Evolutionary conservation across 2,329 filamentous ascomycete genomes (phyloP), one percentile per base, ranked within the genome.

Genomic region (Calonectria pteridis): DNA sequence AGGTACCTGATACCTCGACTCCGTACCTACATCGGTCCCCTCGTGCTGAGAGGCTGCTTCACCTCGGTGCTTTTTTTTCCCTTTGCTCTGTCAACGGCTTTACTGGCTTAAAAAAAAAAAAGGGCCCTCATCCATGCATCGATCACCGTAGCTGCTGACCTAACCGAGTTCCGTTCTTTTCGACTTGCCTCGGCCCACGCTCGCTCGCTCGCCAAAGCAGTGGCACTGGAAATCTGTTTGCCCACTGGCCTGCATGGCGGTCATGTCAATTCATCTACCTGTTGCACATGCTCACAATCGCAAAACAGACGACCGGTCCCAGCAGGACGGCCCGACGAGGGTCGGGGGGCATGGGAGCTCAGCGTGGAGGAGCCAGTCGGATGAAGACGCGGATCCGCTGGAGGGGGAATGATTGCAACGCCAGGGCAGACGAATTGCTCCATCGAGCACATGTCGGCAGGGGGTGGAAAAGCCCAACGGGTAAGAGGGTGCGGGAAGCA

Each of bases 351-450:
- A 66, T 69, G 71, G 71, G 55, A 58, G 33, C 35, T 43, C 50
- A 64, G 65, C 50, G 43, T 55, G 46, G 33, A 73, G 58, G 64
- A 75, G 53, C 74, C 75, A 76, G 67, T 76, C 72, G 72, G 72
- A 72, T 72, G 29, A 50, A 29, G 62, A 75, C 71, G 75, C 75
- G 72, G 67, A 29, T 64, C 71, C 50, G 51, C 64, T 58, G 66
- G 29, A 35, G 53, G 50, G 59, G 29, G 43, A 37, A 70, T 29
- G 63, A 71, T 43, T 63, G 64, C 53, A 20, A 58, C 64, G 43
- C 58, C 53, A 29, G 23, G 37, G 46, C 37, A 73, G 71, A 74
- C 75, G 75, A 76, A 49, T 75, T 76, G 69, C 75, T 77, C 63
- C 66, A 74, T 77, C 68, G 62, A 74, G 75, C 68, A 49, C 37